A percentile compares a stretch with the other conserved stretches of the same genome.
phyloP scores from a whole-genome alignment of 192 early-diverging fungal species.

The Podila clonocystis region DNA sequence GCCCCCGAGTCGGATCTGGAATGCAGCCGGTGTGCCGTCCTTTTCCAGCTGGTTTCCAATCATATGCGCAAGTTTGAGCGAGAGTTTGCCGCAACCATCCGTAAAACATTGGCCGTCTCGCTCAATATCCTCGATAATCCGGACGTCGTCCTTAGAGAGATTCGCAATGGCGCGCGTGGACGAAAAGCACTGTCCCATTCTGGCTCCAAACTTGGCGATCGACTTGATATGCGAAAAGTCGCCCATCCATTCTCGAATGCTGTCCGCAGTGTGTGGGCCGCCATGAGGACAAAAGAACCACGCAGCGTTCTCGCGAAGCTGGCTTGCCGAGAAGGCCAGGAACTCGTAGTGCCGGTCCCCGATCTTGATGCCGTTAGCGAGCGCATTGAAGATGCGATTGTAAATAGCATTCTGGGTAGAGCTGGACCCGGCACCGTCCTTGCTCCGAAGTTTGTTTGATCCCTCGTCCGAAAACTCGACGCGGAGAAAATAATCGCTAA shows the following conservation, averaged over 20 bases:
- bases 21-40: conserved; percentile 60
- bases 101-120: conserved; percentile 70
- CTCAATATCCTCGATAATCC: conserved; percentile 65
- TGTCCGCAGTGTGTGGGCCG: conserved; percentile 50
- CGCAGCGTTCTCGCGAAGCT: conserved; percentile 68
- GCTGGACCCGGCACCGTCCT: conserved; percentile 1
- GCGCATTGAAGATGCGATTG: conserved; percentile 58
- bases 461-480: conserved; percentile 78
- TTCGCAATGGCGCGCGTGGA: conserved; percentile 64
- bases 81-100: conserved; percentile 80
- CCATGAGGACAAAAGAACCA: conserved; percentile 75
- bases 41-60: conserved; percentile 54
- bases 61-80: conserved; percentile 52
- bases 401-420: conserved; percentile 53
- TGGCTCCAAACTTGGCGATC: conserved; percentile 75
- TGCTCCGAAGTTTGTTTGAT: conserved; percentile 44
- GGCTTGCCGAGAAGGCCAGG: conserved; percentile 70
- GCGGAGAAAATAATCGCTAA: conserved; percentile 70
- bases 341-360: conserved; percentile 67
- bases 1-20: conserved; percentile 78
- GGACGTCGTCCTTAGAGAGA: conserved; percentile 52
- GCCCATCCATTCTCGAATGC: conserved; percentile 77
- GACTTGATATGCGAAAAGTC: conserved; percentile 69
- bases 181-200: conserved; percentile 81
- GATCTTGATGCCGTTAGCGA: conserved; percentile 64